Conservation (phyloP, 2,329 filamentous ascomycete genomes). For the Alternaria burnsii region DNA sequence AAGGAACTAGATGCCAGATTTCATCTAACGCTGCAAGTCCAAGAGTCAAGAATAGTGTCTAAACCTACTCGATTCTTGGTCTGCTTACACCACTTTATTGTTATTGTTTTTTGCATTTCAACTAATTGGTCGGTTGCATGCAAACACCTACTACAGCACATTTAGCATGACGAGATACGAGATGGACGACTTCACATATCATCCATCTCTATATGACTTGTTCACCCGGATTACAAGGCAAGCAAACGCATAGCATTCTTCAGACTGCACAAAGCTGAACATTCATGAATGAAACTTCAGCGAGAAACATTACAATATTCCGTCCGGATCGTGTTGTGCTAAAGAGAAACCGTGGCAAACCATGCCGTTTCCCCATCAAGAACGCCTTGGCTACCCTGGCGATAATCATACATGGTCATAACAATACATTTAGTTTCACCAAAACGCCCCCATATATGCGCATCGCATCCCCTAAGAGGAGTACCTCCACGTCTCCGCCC, state of each 20-base stretch:
- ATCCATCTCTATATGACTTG: background rate
- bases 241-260: background rate
- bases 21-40: too few species aligned
- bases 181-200: background rate
- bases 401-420: conserved; percentile 15
- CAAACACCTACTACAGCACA: background rate
- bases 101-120: too few species aligned
- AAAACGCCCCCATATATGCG: background rate
- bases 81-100: too few species aligned
- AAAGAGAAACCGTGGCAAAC: background rate
- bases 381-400: background rate
- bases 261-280: background rate
- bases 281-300: background rate
- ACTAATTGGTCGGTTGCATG: too few species aligned
- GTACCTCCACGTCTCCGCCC: conserved; percentile 48
- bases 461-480: conserved; percentile 5
- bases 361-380: background rate
- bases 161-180: background rate
- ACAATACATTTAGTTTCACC: conserved; percentile 7
- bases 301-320: background rate
- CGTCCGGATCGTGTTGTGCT: background rate
- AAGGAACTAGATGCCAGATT: too few species aligned
- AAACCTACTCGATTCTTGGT: too few species aligned
- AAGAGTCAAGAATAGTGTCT: too few species aligned
- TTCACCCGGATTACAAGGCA: background rate